Base-by-base conservation (phyloP, 2,329 filamentous ascomycete genomes). In the Cercospora berteroae region DNA sequence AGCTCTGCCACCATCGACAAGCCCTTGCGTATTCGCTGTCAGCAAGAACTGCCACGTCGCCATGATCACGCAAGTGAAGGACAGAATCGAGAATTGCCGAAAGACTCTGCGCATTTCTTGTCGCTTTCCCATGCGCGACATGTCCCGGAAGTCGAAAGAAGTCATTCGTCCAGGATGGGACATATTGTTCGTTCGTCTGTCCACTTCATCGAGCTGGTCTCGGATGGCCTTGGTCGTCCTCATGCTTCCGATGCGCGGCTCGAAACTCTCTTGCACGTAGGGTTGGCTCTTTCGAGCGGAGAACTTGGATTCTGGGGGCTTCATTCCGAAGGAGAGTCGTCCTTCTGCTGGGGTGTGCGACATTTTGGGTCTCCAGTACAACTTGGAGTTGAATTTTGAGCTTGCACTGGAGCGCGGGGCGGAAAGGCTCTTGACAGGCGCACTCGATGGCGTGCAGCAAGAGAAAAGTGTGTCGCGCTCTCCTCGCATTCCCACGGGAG, bases 1-100 rank as follows among this genome's bases (percentile, higher is more conserved):
- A 16, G 67, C 67, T 57, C 67, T 59, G 5, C 69, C 69, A 9
- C 69, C 69, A 56, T 67, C 65, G 5, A 71, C 69, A 50, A 71
- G 52, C 4, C 67, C 69, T 63, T 74, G 72, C 5, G 66, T 72
- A 55, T 74, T 74, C 4, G 70, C 80, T 72, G 78, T 77, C 4
- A 84, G 72, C 4, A 81, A 75, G 16, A 80, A 80, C 70, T 87
- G 84, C 84, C 84, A 86, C 0, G 84, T 85, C 50, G 81, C 82
- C 74, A 85, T 81, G 48, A 84, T 79, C 9, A 83, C 81, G 65
- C 82, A 83, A 23, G 81, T 81, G 63, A 85, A 85, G 1, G 82
- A 82, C n/a, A 86, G 73, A 10, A 83, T 83, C 1, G 82, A 81
- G 58, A 83, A 71, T 69, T 82, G 82, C 4, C 80, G 76, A 66